Conservation (phyloP, 1,284 basidiomycete species). For the Puccinia brachypodii region DNA sequence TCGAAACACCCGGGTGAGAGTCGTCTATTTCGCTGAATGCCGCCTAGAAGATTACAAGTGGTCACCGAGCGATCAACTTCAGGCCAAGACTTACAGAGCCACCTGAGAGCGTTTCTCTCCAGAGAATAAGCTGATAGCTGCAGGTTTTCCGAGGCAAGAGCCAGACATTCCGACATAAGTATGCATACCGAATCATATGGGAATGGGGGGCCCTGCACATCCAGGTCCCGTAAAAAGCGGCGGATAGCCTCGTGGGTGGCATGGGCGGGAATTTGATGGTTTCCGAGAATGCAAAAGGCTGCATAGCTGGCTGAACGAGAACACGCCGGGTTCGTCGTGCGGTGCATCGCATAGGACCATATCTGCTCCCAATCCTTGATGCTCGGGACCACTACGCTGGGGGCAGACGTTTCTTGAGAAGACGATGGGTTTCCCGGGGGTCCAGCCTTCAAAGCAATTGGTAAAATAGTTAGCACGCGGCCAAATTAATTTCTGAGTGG, state of each 20-base stretch:
- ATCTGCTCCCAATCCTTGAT: constrained; percentile 67
- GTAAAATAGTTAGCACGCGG: neutral
- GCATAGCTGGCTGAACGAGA: constrained; percentile 78
- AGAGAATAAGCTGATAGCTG: constrained; percentile 73
- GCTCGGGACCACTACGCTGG: constrained; percentile 51
- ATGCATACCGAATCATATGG: constrained; percentile 80
- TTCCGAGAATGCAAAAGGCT: constrained; percentile 63
- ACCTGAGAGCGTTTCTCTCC: constrained; percentile 76
- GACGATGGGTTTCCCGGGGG: constrained; percentile 44
- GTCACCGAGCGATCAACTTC: constrained; percentile 58
- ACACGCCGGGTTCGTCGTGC: constrained; percentile 66
- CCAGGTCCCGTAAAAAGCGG: constrained; percentile 71
- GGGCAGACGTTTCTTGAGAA: constrained; percentile 44
- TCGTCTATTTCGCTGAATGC: constrained; percentile 18
- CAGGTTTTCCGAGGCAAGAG: constrained; percentile 70
- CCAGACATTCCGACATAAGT: constrained; percentile 70
- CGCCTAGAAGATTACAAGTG: neutral
- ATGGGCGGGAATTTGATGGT: constrained; percentile 63
- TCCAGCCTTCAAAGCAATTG: neutral
- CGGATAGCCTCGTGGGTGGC: constrained; percentile 71
- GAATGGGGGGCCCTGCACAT: constrained; percentile 78
- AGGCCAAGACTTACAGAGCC: constrained; percentile 77
- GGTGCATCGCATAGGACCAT: constrained; percentile 78
- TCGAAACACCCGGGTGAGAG: constrained; percentile 16
- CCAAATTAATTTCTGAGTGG: constrained; percentile 39